phyloP scores from a whole-genome alignment of 2,329 filamentous ascomycete genomes.

The Penicillium expansum region DNA sequence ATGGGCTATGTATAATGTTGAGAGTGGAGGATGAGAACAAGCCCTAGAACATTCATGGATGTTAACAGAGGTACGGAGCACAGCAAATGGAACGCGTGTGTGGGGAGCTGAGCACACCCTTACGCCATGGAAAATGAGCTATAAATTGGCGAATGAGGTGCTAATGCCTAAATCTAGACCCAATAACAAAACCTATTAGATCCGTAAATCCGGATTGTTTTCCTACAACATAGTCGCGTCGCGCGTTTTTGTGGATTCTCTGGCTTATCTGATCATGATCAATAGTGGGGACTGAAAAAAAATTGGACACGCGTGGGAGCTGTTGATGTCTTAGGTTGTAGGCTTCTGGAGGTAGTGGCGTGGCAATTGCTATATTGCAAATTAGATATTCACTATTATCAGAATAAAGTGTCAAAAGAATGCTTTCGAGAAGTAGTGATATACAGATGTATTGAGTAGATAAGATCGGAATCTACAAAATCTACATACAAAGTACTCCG shows the following conservation, averaged over 20 bases:
- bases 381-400: background rate
- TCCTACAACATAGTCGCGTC: constrained; percentile 24
- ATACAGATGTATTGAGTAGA: background rate
- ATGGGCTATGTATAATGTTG: background rate
- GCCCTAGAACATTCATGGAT: background rate
- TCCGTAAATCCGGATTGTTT: constrained; percentile 24
- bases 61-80: background rate
- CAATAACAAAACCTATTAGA: constrained; percentile 11
- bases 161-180: constrained; percentile 7
- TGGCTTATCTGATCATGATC: constrained; percentile 13
- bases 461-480: constrained; percentile 7
- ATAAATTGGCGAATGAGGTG: constrained; percentile 5
- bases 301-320: constrained; percentile 10
- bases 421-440: background rate
- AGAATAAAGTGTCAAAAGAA: background rate
- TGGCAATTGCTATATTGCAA: background rate
- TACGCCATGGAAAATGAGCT: background rate
- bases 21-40: background rate
- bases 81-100: constrained; percentile 1
- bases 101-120: constrained; percentile 6
- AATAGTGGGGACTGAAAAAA: constrained; percentile 15
- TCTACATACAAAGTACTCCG: background rate
- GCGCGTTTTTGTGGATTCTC: constrained; percentile 11
- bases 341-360: background rate
- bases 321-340: background rate